Evolutionary conservation across 1,284 basidiomycete genomes (phyloP).

Genomic region (Irpex sp.): DNA sequence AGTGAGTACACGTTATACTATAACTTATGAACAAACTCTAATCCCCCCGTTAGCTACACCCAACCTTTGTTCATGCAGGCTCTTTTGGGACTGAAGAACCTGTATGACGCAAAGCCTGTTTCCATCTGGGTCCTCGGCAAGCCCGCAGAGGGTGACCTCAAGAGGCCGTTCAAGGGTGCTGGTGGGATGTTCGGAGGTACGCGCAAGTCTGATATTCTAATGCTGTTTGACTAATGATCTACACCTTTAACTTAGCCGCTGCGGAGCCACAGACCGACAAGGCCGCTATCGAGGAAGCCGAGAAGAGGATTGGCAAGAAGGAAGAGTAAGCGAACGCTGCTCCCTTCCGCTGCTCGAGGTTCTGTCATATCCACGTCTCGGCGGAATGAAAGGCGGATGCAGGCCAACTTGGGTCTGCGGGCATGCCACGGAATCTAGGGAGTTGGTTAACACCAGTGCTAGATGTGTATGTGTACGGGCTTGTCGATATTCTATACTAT

Average conservation of each 20-base stretch:
- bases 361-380: neutral
- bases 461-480: neutral
- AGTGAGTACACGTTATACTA: slow-evolving; percentile 24
- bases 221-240: neutral
- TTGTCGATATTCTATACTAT: neutral
- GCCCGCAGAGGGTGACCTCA: slow-evolving; percentile 79
- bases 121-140: slow-evolving; percentile 75
- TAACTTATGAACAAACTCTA: neutral
- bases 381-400: neutral
- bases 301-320: slow-evolving; percentile 81
- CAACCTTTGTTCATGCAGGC: slow-evolving; percentile 90
- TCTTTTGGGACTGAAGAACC: slow-evolving; percentile 83
- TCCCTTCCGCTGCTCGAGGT: neutral
- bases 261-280: slow-evolving; percentile 75
- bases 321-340: slow-evolving; percentile 41
- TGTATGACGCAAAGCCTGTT: slow-evolving; percentile 82
- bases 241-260: slow-evolving; percentile 26
- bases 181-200: slow-evolving; percentile 63
- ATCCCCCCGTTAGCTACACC: slow-evolving; percentile 53
- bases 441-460: neutral
- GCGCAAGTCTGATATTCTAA: slow-evolving; percentile 20
- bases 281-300: slow-evolving; percentile 81
- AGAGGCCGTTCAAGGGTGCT: slow-evolving; percentile 86
- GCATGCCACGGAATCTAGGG: neutral
- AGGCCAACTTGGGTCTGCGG: neutral